Conservation (phyloP, 257 asterid genomes). For the Handroanthus guayacan region DNA sequence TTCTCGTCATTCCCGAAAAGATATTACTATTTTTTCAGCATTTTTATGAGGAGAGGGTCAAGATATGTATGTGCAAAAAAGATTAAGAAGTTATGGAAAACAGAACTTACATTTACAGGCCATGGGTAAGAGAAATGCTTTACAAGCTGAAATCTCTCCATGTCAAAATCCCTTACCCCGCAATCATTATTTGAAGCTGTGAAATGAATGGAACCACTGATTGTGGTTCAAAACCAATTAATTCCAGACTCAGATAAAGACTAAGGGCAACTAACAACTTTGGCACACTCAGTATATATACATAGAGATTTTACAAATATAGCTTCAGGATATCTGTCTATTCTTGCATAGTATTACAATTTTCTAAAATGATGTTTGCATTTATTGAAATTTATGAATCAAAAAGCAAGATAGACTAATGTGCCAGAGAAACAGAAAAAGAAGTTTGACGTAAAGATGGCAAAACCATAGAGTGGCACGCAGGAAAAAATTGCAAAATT, state of each 20-base stretch:
- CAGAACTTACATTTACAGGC: conserved; percentile 56
- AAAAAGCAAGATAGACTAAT: conserved; percentile 6
- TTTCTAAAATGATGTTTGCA: neutral
- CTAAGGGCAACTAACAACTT: conserved; percentile 1
- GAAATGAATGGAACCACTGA: conserved; percentile 57
- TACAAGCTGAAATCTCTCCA: conserved; percentile 61
- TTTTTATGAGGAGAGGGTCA: neutral
- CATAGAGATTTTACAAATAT: neutral
- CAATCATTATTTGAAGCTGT: conserved; percentile 55
- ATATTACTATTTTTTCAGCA: neutral
- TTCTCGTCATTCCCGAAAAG: conserved; percentile 21
- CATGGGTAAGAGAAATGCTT: conserved; percentile 59
- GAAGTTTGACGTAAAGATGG: conserved; percentile 1
- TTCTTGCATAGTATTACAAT: conserved; percentile 2
- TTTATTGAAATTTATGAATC: neutral
- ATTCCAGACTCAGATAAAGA: conserved; percentile 15
- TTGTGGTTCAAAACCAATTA: conserved; percentile 32
- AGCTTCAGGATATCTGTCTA: neutral
- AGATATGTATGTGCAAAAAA: neutral
- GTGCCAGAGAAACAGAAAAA: neutral
- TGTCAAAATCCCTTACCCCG: conserved; percentile 58
- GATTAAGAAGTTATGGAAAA: neutral
- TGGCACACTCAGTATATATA: neutral
- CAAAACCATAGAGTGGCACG: neutral
- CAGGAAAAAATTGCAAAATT: neutral